phyloP scores from a whole-genome alignment of 1,284 basidiomycete genomes.

The Microbotryomycetes sp. region DNA sequence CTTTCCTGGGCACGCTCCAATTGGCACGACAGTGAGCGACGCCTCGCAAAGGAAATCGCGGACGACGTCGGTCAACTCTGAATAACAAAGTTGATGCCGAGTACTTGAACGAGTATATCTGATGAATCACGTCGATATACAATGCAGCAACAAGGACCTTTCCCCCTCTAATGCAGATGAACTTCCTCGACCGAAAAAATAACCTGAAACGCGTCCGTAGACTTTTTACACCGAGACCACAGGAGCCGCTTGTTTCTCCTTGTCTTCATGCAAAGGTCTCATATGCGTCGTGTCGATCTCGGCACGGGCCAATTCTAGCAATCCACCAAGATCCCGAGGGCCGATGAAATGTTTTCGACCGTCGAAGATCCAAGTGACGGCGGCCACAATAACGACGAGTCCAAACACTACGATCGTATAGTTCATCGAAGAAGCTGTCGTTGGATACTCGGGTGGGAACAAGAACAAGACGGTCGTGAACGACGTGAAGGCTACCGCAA shows the following conservation, averaged over 20 bases:
- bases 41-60: neutral
- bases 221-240: too few species aligned
- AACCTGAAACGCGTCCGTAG: too few species aligned
- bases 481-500: conserved; percentile 44
- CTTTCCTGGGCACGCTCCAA: neutral
- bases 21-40: neutral
- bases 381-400: conserved; percentile 37
- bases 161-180: too few species aligned
- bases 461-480: conserved; percentile 49
- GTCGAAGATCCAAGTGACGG: conserved; percentile 42
- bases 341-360: conserved; percentile 44
- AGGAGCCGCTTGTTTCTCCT: too few species aligned
- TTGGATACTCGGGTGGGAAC: conserved; percentile 47
- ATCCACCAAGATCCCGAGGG: conserved; percentile 47
- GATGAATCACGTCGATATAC: too few species aligned
- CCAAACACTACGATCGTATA: conserved; percentile 39
- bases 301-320: conserved; percentile 38
- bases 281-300: conserved; percentile 8
- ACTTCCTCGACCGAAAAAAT: too few species aligned
- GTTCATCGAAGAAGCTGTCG: conserved; percentile 45
- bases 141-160: too few species aligned
- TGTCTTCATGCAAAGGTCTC: neutral
- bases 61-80: neutral
- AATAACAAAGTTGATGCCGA: neutral
- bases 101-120: neutral